These are phyloP conservation scores for Alternaria triticimaculans DNA, from an alignment of 2,329 filamentous ascomycete species.

Conservation along the genomic window DNA sequence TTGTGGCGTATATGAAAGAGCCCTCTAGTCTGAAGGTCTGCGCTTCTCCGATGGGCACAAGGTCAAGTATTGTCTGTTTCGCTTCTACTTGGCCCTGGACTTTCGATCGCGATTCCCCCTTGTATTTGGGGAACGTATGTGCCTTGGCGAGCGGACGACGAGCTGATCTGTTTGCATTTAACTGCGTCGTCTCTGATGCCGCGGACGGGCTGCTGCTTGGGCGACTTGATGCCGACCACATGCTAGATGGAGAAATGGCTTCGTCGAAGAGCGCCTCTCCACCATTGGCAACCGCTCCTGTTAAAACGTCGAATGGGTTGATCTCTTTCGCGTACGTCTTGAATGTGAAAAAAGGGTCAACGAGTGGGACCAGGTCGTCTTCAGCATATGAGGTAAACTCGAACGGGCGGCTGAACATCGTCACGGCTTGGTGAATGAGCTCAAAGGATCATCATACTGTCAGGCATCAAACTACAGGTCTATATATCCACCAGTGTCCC, in stretches of 20 bases:
- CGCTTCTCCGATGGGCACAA: conserved; percentile 21
- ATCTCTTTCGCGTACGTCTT: not conserved
- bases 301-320: not conserved
- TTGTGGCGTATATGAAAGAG: conserved; percentile 27
- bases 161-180: not conserved
- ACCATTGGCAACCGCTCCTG: not conserved
- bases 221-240: conserved; percentile 1
- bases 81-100: not conserved
- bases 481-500: not conserved
- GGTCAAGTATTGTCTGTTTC: conserved; percentile 9
- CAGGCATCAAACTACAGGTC: too few species aligned
- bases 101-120: too few species aligned
- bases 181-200: not conserved
- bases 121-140: conserved; percentile 1
- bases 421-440: not conserved
- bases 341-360: not conserved
- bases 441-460: not conserved
- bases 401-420: not conserved
- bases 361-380: not conserved
- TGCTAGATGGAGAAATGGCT: conserved; percentile 4
- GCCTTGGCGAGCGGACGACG: not conserved
- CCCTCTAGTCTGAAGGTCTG: conserved; percentile 21
- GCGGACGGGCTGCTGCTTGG: conserved; percentile 4
- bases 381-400: not conserved
- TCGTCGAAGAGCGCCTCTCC: not conserved